Percentiles rank a stretch among this genome's conserved stretches.
Evolutionary conservation across 805 yeast species (phyloP).

Genomic region (Teunomyces atbi): DNA sequence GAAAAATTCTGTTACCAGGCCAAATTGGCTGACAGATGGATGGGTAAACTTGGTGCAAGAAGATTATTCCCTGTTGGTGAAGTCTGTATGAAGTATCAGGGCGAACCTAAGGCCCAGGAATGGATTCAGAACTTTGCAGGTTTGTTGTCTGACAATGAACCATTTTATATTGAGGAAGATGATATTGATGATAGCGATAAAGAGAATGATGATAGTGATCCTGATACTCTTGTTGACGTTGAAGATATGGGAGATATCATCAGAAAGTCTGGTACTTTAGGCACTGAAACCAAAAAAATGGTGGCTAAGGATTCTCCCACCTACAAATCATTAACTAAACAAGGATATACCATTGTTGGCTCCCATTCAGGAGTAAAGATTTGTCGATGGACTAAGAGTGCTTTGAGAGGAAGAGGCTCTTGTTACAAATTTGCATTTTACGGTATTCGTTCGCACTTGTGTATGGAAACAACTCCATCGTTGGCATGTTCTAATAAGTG

Average conservation of each 20-base stretch:
- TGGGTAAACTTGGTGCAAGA: constrained; percentile 83
- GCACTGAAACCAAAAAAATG: constrained; percentile 62
- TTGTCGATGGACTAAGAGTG: constrained; percentile 95
- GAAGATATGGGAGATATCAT: constrained; percentile 81
- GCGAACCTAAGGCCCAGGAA: constrained; percentile 56
- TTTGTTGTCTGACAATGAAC: constrained; percentile 68
- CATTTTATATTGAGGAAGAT: constrained; percentile 57
- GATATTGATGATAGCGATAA: constrained; percentile 54
- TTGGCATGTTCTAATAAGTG: constrained; percentile 92
- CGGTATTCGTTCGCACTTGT: constrained; percentile 84
- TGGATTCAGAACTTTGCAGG: constrained; percentile 65
- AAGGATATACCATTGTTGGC: constrained; percentile 91
- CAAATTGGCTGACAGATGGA: constrained; percentile 63
- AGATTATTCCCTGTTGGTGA: constrained; percentile 81
- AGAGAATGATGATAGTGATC: constrained; percentile 35
- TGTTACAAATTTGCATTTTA: constrained; percentile 92
- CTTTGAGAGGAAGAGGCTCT: constrained; percentile 89
- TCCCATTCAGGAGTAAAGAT: constrained; percentile 94
- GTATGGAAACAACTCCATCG: constrained; percentile 96
- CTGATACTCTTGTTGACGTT: constrained; percentile 63
- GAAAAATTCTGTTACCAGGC: constrained; percentile 87
- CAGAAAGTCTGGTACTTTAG: constrained; percentile 28
- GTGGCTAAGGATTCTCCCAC: constrained; percentile 89
- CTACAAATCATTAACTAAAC: constrained; percentile 81
- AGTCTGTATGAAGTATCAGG: constrained; percentile 73